phyloP scores from a whole-genome alignment of 2,329 filamentous ascomycete genomes.

The Penicillium expansum region DNA sequence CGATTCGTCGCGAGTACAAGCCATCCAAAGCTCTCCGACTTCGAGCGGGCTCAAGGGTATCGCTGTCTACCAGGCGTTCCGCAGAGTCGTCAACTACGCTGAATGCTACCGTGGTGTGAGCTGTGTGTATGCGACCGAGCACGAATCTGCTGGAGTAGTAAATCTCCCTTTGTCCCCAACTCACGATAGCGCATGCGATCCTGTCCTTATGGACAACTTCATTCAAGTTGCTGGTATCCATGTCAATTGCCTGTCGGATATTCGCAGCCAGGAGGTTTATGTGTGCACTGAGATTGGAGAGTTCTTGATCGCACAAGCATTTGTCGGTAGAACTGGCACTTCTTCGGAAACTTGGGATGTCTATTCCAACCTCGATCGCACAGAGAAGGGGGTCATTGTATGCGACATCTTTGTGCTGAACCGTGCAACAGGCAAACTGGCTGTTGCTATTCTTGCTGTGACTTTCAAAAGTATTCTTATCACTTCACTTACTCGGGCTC shows the following conservation, averaged over 20 bases:
- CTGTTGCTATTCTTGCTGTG: no score
- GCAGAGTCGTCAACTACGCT: not conserved
- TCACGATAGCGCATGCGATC: not conserved
- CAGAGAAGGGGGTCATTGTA: no score
- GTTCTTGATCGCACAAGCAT: not conserved
- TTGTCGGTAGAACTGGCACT: no score
- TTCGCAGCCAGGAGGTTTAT: not conserved
- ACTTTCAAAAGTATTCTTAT: no score
- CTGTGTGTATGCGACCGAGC: not conserved
- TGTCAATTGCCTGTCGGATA: not conserved
- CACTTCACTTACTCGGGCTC: no score
- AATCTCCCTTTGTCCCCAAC: not conserved
- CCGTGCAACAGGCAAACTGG: no score
- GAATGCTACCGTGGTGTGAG: not conserved
- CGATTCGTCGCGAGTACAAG: not conserved
- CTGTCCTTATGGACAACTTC: slow-evolving; percentile 1
- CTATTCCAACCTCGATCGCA: no score
- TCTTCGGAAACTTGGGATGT: no score
- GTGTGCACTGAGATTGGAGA: not conserved
- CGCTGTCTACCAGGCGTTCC: not conserved
- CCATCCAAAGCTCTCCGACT: not conserved
- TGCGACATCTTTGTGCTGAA: no score
- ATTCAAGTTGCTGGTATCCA: slow-evolving; percentile 3
- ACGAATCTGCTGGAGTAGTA: not conserved
- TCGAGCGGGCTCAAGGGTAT: not conserved